These are phyloP conservation scores for Neofusicoccum ribis DNA, from an alignment of 2,329 filamentous ascomycete species.

Conservation along the genomic window DNA sequence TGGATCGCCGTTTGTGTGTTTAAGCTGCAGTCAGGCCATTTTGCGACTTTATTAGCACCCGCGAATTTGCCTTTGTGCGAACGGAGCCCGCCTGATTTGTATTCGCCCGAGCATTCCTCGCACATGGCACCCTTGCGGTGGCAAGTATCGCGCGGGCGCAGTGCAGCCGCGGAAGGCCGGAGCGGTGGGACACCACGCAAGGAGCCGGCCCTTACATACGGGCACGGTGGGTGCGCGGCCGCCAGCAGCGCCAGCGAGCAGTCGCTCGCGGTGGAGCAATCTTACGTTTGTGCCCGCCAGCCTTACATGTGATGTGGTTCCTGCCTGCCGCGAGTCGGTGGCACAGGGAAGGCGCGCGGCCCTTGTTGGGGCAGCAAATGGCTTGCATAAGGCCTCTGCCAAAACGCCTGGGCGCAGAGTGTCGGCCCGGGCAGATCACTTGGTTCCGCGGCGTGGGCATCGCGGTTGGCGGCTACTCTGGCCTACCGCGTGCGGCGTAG, in stretches of 20 bases:
- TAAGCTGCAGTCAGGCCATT: constrained; percentile 17
- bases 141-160: constrained; percentile 11
- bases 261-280: constrained; percentile 16
- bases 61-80: constrained; percentile 12
- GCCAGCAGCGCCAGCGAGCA: not conserved
- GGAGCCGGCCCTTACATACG: constrained; percentile 18
- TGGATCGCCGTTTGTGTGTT: constrained; percentile 18
- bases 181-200: constrained; percentile 17
- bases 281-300: constrained; percentile 16
- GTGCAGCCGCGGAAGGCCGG: constrained; percentile 20
- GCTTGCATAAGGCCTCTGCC: constrained; percentile 6
- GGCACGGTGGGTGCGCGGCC: not conserved
- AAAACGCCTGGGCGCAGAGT: not conserved
- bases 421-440: constrained; percentile 4
- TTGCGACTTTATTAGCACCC: constrained; percentile 9
- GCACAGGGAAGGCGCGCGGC: constrained; percentile 5
- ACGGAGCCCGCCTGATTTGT: constrained; percentile 17
- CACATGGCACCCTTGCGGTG: constrained; percentile 39
- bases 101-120: constrained; percentile 22
- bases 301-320: constrained; percentile 17
- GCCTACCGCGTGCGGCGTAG: no score
- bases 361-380: constrained; percentile 16
- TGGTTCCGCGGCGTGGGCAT: not conserved
- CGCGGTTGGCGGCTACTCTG: not conserved
- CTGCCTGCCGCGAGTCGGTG: constrained; percentile 3